Evolutionary conservation across 371 early-diverging fungal species (phyloP).

Genomic region (Racocetra persica): DNA sequence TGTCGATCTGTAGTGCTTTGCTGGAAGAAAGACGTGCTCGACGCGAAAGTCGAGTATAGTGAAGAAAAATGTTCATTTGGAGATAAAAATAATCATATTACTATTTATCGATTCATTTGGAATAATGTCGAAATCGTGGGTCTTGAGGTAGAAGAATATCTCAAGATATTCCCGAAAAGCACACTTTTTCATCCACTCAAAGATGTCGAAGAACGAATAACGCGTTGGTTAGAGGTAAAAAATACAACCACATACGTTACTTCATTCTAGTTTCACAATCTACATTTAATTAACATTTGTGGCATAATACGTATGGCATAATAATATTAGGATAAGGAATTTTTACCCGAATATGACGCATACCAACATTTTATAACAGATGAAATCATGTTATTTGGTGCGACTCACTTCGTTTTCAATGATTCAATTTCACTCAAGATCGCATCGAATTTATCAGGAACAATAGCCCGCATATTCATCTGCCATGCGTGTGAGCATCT

Average conservation of each 20-base stretch:
- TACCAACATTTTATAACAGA: conserved; percentile 3
- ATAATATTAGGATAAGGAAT: neutral
- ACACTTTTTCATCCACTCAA: neutral
- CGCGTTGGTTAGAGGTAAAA: neutral
- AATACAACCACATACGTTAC: neutral
- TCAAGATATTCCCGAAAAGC: neutral
- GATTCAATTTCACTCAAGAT: conserved; percentile 33
- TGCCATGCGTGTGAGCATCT: conserved; percentile 35
- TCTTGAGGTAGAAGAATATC: neutral
- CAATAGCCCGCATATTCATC: conserved; percentile 13
- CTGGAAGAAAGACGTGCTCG: neutral
- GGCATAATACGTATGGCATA: too few species aligned
- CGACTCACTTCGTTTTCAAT: conserved; percentile 32
- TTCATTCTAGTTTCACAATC: neutral
- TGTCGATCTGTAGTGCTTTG: conserved; percentile 1
- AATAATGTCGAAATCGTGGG: neutral
- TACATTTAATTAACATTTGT: too few species aligned
- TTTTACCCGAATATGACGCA: neutral
- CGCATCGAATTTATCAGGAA: neutral
- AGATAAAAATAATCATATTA: neutral
- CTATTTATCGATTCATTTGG: neutral
- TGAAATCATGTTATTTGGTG: neutral
- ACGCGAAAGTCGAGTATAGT: neutral
- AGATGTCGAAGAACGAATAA: neutral
- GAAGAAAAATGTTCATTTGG: neutral